These are phyloP conservation scores for Strigomonas culicis DNA, from an alignment of 208 protist genomes.

Conservation along the genomic window DNA sequence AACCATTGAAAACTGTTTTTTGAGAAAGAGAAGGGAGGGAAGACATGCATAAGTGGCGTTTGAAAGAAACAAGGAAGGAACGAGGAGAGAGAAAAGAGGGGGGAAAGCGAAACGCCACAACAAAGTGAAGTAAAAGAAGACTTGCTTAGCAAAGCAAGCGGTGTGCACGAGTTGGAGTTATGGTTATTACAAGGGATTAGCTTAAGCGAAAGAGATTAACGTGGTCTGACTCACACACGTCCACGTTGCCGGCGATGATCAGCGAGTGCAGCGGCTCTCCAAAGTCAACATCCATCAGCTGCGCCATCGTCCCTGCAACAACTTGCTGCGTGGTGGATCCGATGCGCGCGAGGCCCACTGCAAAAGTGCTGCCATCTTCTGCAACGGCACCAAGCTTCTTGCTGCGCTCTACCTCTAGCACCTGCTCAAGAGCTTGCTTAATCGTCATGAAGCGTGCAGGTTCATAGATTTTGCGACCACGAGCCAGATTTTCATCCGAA, in stretches of 20 bases:
- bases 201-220: conserved; percentile 40
- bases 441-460: conserved; percentile 99
- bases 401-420: conserved; percentile 92
- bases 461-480: conserved; percentile 95
- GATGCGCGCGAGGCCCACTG: conserved; percentile 96
- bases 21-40: background rate
- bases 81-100: background rate
- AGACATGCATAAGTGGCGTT: background rate
- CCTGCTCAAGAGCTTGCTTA: conserved; percentile 93
- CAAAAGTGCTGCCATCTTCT: conserved; percentile 79
- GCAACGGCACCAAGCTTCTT: conserved; percentile 63
- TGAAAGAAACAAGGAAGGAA: background rate
- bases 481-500: conserved; percentile 94
- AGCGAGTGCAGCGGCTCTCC: conserved; percentile 97
- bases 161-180: conserved; percentile 2
- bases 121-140: conserved; percentile 3
- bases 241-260: conserved; percentile 95
- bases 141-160: background rate
- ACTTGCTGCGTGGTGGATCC: conserved; percentile 92
- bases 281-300: conserved; percentile 94
- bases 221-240: conserved; percentile 93
- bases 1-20: background rate
- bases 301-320: conserved; percentile 88
- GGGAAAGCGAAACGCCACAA: background rate
- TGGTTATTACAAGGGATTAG: background rate